Evolutionary conservation across 2,329 filamentous ascomycete species (phyloP), one percentile per base, ranked within the genome.

Genomic region (Verticillium dahliae): DNA sequence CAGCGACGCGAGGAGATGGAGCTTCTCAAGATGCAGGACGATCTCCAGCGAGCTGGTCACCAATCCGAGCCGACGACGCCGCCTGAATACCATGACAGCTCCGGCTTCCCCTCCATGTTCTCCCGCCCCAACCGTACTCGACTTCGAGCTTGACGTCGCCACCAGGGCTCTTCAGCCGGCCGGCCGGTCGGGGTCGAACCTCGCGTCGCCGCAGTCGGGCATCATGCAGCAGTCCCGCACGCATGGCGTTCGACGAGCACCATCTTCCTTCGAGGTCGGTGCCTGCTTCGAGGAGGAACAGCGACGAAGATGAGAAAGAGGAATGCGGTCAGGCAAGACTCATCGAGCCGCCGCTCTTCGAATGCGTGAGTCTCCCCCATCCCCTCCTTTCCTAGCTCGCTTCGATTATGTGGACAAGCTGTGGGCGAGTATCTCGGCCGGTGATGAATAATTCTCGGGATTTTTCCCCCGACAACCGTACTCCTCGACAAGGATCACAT

Each of bases 1-100:
- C 90, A 94, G 74, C 88, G 89, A 65, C 87, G 85, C 65, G 90
- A 95, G 71, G 91, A 93, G 72, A 85, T 90, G 68, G 92, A 97
- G 72, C 87, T 96, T 69, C 87, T 90, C 62, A 88, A 91, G 73
- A 90, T 98, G 79, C 89, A 92, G 70, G 88, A 92, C 68, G 90
- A 95, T 68, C 82, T 96, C 62, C 81, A 81, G 52, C 80, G 84
- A 65, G 81, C 82, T 62, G 90, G 90, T 60, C 90, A 93, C 69
- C 91, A 96, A 72, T 97, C 91, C 68, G 94, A 98, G 77, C 95
- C 95, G 15, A 97, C 95, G 1, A 99, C 95, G 27, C 95, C 95
- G 27, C 95, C 95, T 37, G 95, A 98, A 74, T 94, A 95, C 74
- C 89, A 88, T 68, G 92, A 96, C 66, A 86, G 78, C 13, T 80